Evolutionary conservation across 129 eudicot species (phyloP).

Genomic region (Flaveria bidentis): DNA sequence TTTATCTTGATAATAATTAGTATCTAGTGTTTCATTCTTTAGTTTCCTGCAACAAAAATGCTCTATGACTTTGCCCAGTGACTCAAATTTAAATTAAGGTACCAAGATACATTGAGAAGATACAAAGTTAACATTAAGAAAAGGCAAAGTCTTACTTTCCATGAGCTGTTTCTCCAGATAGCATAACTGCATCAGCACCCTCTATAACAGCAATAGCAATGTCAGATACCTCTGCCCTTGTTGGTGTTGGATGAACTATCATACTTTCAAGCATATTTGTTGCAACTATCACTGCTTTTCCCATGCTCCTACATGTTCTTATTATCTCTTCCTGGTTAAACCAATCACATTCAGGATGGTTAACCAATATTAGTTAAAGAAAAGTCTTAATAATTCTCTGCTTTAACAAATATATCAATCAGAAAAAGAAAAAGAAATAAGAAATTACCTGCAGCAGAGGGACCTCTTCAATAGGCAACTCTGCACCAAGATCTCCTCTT

Average conservation of each 20-base stretch:
- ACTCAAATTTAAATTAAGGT: background rate
- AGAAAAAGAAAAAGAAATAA: background rate
- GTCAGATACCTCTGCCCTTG: slow-evolving; percentile 96
- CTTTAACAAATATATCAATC: background rate
- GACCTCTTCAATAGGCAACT: slow-evolving; percentile 98
- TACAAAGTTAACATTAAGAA: background rate
- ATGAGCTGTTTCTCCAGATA: slow-evolving; percentile 98
- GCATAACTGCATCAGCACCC: slow-evolving; percentile 98
- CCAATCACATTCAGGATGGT: slow-evolving; percentile 10
- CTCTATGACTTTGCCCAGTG: background rate
- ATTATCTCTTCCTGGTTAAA: slow-evolving; percentile 79
- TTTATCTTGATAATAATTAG: too few species aligned
- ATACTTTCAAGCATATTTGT: slow-evolving; percentile 98
- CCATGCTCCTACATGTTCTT: slow-evolving; percentile 86
- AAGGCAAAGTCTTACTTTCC: slow-evolving; percentile 67
- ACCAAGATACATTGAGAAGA: background rate
- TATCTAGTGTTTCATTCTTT: background rate
- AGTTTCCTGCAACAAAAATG: background rate
- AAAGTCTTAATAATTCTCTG: background rate
- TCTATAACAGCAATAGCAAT: slow-evolving; percentile 97
- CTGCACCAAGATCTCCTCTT: slow-evolving; percentile 97
- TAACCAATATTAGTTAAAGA: background rate
- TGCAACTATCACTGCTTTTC: slow-evolving; percentile 94
- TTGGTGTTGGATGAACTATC: slow-evolving; percentile 97
- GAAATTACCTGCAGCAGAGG: slow-evolving; percentile 83